A percentile compares a stretch with the other conserved stretches of the same genome.
Conservation (phyloP, 768 basidiomycete species). For the Serendipita vermifera region DNA sequence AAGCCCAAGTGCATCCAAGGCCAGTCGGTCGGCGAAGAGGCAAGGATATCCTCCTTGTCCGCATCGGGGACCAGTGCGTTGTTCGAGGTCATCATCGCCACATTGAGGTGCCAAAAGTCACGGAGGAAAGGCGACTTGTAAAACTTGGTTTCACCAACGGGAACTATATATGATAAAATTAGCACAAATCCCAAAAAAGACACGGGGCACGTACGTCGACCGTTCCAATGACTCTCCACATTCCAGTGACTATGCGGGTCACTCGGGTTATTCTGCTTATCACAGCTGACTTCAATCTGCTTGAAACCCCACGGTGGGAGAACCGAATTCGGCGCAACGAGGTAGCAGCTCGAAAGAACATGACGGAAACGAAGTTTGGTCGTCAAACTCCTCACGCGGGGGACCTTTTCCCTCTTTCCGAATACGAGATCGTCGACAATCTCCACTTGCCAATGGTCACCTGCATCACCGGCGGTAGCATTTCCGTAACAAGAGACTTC, state of each 20-base stretch:
- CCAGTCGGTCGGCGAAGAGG: conserved; percentile 88
- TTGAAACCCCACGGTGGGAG: conserved; percentile 99
- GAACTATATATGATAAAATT: conserved; percentile 40
- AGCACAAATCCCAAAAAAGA: not conserved
- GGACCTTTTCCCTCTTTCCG: conserved; percentile 42
- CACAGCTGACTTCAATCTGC: conserved; percentile 92
- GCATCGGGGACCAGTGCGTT: conserved; percentile 95
- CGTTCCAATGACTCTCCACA: conserved; percentile 95
- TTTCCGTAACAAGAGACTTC: conserved; percentile 96
- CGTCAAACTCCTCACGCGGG: conserved; percentile 76
- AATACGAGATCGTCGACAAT: conserved; percentile 80
- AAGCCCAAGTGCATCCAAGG: conserved; percentile 80
- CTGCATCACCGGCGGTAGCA: conserved; percentile 66
- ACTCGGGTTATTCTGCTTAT: conserved; percentile 66
- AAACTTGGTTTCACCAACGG: conserved; percentile 64
- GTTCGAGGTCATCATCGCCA: conserved; percentile 99
- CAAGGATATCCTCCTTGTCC: conserved; percentile 96
- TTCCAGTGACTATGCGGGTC: conserved; percentile 95
- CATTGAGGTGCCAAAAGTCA: conserved; percentile 98
- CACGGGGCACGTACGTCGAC: conserved; percentile 52
- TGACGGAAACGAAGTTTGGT: conserved; percentile 82
- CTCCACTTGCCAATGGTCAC: conserved; percentile 89
- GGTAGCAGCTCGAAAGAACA: conserved; percentile 64
- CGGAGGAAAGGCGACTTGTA: conserved; percentile 87
- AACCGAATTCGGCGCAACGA: conserved; percentile 75